phyloP scores from a whole-genome alignment of 2,329 filamentous ascomycete species.

The Sporothrix protearum region DNA sequence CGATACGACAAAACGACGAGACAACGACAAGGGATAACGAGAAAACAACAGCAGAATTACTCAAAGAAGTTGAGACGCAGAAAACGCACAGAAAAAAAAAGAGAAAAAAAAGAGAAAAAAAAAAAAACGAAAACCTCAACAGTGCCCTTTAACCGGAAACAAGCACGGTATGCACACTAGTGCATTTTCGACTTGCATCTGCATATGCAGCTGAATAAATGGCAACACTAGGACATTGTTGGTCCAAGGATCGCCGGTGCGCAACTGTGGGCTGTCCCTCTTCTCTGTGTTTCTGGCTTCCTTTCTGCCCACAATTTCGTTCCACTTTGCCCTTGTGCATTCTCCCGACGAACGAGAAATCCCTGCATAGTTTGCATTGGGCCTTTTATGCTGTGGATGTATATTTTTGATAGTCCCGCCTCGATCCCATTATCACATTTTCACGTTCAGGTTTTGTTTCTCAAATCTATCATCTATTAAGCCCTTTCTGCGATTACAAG shows the following conservation, averaged over 20 bases:
- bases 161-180: neutral
- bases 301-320: neutral
- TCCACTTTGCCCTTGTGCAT: neutral
- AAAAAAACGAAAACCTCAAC: neutral
- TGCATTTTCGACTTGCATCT: slow-evolving; percentile 9
- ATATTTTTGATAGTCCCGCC: neutral
- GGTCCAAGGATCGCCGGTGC: slow-evolving; percentile 10
- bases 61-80: neutral
- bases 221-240: neutral
- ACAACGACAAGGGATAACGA: neutral
- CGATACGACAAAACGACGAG: neutral
- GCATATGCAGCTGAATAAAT: slow-evolving; percentile 15
- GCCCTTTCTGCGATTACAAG: neutral
- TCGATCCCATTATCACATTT: neutral
- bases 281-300: neutral
- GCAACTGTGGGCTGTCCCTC: slow-evolving; percentile 7
- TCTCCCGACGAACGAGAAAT: neutral
- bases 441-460: neutral
- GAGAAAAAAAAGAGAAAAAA: neutral
- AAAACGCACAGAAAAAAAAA: neutral
- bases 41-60: neutral
- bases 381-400: neutral
- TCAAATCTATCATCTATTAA: neutral
- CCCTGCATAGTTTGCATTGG: neutral
- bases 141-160: slow-evolving; percentile 1